Base-by-base conservation (phyloP, 2,329 filamentous ascomycete species). In the Endothia cerciana region DNA sequence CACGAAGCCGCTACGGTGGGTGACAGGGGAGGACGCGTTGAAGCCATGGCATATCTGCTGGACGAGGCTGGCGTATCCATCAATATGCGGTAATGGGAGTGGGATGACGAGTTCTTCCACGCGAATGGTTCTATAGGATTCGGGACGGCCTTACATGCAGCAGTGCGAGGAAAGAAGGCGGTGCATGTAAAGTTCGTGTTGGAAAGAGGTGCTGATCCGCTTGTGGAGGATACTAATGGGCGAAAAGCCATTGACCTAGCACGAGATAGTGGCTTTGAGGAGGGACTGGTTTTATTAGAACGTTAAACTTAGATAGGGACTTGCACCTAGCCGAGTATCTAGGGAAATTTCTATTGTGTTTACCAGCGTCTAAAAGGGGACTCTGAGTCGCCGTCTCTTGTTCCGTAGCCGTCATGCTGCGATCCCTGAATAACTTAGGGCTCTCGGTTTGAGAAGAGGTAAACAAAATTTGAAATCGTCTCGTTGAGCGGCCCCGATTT, bases 1-100 rank as follows among this genome's bases (percentile, higher is more conserved):
- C 36, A 58, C 13, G 33, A 58, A 41, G 33, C 55, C 33, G 55
- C 36, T 33, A 40, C 5, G 30, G 10, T 41, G n/a, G 33, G 30
- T 33, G 51, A 47, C 13, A 47, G 19, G n/a, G 56, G 19, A 5
- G 56, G 5, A 10, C 56, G 56, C 36, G 13, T 58, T 15, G 56
- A 58, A 25, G 56, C 56, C 56, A 58, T 58, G 56, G 36, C 56
- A 4, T 58, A 58, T 25, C 38, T 58, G 56, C 38, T 58, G n/a
- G 56, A 58, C 38, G 38, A 58, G 19, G 56, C 56, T 41, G 19
- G 11, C 10, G 56, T 58, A n/a, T 28, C 56, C 22, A 58, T 58
- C 38, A 28, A 58, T 33, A 58, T 58, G 36, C 25, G n/a, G 56
- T 5, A 41, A 41, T 58, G 56, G 56, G 56, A 58, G 38, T 58